These are phyloP conservation scores for Lactarius psammicola DNA, from an alignment of 768 basidiomycete genomes.

Conservation along the genomic window DNA sequence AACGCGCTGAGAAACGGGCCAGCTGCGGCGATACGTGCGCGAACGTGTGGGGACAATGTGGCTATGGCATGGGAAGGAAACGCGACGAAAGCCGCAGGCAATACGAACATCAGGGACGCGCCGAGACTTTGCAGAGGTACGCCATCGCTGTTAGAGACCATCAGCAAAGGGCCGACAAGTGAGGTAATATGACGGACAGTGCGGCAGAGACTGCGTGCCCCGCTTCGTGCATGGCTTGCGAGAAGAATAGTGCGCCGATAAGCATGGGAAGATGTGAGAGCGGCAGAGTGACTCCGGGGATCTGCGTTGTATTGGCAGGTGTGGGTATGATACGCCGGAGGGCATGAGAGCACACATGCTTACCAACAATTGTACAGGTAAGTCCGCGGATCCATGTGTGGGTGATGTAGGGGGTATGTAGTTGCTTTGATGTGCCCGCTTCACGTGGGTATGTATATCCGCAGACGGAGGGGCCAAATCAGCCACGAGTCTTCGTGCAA, in stretches of 20 bases:
- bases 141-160: conserved; percentile 48
- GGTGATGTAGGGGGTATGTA: conserved; percentile 2
- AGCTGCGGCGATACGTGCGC: conserved; percentile 63
- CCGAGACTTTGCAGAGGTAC: conserved; percentile 63
- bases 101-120: conserved; percentile 53
- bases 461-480: background rate
- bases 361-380: conserved; percentile 27
- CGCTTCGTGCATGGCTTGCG: conserved; percentile 74
- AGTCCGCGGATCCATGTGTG: background rate
- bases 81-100: conserved; percentile 76
- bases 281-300: conserved; percentile 82
- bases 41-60: conserved; percentile 42
- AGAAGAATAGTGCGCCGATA: conserved; percentile 55
- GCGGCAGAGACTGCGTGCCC: conserved; percentile 80
- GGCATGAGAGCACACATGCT: background rate
- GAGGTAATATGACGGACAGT: conserved; percentile 46
- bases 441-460: background rate
- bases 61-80: conserved; percentile 49
- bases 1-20: conserved; percentile 80
- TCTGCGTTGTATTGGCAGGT: conserved; percentile 41
- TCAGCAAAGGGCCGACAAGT: background rate
- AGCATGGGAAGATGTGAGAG: conserved; percentile 67
- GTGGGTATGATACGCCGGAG: no score
- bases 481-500: conserved; percentile 8
- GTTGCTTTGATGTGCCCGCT: conserved; percentile 7